Percentiles rank a stretch among this genome's conserved stretches.
These are phyloP conservation scores for Ophiostoma populinum DNA, from an alignment of 2,329 filamentous ascomycete species.

Conservation along the genomic window DNA sequence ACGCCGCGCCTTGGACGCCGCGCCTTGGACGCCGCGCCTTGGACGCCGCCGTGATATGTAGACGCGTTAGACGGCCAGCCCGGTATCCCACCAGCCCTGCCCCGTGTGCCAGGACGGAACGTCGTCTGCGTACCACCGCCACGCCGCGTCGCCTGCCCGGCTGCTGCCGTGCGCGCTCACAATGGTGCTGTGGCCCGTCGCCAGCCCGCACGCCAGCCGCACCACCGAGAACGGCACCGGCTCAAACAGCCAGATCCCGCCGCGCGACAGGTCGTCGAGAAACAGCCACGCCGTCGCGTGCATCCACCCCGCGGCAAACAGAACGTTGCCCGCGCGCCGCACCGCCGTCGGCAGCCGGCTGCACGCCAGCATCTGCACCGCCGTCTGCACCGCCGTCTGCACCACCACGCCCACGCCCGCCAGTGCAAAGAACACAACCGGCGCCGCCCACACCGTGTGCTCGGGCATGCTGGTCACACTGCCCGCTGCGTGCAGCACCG, in stretches of 20 bases:
- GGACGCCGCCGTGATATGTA: too few species aligned
- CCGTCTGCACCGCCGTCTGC: constrained; percentile 27
- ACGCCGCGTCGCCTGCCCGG: constrained; percentile 27
- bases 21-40: too few species aligned
- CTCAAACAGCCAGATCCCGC: constrained; percentile 66
- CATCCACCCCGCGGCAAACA: constrained; percentile 50
- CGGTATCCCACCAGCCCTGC: constrained; percentile 41
- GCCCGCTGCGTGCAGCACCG: constrained; percentile 51
- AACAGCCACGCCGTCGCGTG: constrained; percentile 46
- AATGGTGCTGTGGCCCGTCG: neutral
- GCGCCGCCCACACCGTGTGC: constrained; percentile 30
- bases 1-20: too few species aligned
- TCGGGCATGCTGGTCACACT: constrained; percentile 46
- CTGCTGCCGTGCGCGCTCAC: constrained; percentile 39
- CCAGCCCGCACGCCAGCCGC: constrained; percentile 30
- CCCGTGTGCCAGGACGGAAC: constrained; percentile 40
- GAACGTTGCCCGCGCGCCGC: constrained; percentile 38
- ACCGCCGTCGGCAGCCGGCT: constrained; percentile 13
- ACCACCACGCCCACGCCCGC: constrained; percentile 48
- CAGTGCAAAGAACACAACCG: constrained; percentile 53
- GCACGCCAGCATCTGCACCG: too few species aligned
- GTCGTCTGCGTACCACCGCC: constrained; percentile 44
- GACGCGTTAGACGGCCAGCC: constrained; percentile 20
- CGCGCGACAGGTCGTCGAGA: constrained; percentile 57
- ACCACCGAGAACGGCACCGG: constrained; percentile 60